Evolutionary conservation across 1,284 basidiomycete species (phyloP), one percentile per base, ranked within the genome.

Genomic region (Baeospora myosura): DNA sequence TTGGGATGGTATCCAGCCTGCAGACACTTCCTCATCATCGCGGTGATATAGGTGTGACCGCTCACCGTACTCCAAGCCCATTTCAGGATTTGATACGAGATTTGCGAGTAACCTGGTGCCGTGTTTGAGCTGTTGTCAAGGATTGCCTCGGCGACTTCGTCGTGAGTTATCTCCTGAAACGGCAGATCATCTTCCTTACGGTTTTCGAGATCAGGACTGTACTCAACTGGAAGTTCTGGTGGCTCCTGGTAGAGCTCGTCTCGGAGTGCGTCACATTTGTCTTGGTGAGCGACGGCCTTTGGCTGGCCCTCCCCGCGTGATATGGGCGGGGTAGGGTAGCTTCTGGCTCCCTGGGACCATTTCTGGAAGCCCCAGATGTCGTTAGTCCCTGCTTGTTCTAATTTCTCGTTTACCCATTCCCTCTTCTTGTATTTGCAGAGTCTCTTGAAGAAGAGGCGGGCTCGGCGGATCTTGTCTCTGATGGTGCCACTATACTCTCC

Each of bases 241-340:
- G 53, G 52, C 4, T 51, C 48, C 38, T 57, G 52, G 40, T 52
- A 55, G 5, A 59, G 47, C 26, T 48, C 51, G 0, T 47, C 32
- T 12, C 55, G 40, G 0, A 60, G 42, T 0, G 52, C 52, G 2
- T 55, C 48, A 16, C 54, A 53, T 28, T 60, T 59, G 1, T 60
- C 55, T 8, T 45, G 10, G 22, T 52, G 48, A 0, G 47, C 38
- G 0, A 42, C 38, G 7, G 51, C 51, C 14, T 38, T 36, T 5
- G 42, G 0, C 12, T 29, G 25, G 4, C 42, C 45, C 5, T 35
- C 36, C 11, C 2, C 4, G 16, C 45, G 33, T 5, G 26, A 14
- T 5, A 52, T 52, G 1, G 51, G 36, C 1, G 49, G 51, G 2
- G 42, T 47, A 0, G 51, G 49, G 41, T 51, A 52, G 43, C 51